phyloP scores from a whole-genome alignment of 257 asterid genomes.

The Nicotiana obtusifolia region DNA sequence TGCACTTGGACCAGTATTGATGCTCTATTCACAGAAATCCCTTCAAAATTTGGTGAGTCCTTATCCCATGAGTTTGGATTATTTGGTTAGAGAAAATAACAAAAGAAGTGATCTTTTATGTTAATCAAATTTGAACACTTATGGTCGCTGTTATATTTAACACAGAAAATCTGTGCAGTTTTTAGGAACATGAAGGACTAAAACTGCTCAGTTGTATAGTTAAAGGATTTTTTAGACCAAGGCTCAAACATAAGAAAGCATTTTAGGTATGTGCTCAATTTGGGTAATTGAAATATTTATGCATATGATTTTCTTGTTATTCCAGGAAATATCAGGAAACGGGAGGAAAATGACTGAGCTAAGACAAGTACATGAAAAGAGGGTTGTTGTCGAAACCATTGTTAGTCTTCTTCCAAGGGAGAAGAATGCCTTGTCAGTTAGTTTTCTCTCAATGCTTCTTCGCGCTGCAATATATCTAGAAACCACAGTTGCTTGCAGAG shows the following conservation, averaged over 20 bases:
- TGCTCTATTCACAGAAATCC: constrained; percentile 79
- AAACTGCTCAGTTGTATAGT: background rate
- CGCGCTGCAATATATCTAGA: constrained; percentile 69
- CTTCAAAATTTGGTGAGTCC: constrained; percentile 89
- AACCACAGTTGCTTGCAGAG: constrained; percentile 79
- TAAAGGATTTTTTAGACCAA: constrained; percentile 2
- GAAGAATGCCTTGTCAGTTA: constrained; percentile 58
- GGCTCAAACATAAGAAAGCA: background rate
- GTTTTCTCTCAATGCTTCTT: constrained; percentile 82
- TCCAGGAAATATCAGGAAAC: constrained; percentile 67
- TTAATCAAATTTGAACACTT: background rate
- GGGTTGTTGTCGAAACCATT: constrained; percentile 72
- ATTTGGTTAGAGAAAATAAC: background rate
- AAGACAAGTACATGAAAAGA: constrained; percentile 60
- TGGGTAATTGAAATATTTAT: background rate
- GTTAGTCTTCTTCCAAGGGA: constrained; percentile 79
- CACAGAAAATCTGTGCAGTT: background rate
- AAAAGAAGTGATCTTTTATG: background rate
- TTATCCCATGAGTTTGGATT: constrained; percentile 18
- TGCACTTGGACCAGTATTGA: constrained; percentile 67
- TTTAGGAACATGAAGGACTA: background rate
- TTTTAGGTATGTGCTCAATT: background rate
- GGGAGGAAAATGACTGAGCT: constrained; percentile 57
- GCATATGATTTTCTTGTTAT: constrained; percentile 5
- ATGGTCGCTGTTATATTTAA: background rate